Conservation (phyloP, 2,329 filamentous ascomycete species). For the Arthrobotrys sphaeroides region DNA sequence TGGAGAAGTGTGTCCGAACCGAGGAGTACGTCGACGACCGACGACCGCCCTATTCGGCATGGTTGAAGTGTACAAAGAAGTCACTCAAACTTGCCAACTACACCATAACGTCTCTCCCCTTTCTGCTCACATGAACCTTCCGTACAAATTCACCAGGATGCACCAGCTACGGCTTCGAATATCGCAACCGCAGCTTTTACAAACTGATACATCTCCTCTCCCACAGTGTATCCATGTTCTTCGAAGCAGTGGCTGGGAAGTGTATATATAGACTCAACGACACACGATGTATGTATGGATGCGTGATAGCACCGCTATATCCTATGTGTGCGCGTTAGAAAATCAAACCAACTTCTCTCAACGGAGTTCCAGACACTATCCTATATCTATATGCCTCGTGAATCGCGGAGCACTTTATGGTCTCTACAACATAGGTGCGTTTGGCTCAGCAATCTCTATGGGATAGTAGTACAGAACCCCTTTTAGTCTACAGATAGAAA, state of each 20-base stretch:
- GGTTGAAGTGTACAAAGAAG: neutral
- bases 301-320: no score
- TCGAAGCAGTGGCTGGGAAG: neutral
- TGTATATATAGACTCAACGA: conserved; percentile 2
- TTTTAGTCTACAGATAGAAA: conserved; percentile 1
- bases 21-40: neutral
- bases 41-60: conserved; percentile 13
- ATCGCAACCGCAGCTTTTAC: neutral
- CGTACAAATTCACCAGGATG: neutral
- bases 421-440: neutral
- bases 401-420: neutral
- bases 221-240: neutral
- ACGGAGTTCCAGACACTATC: no score
- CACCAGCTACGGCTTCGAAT: neutral
- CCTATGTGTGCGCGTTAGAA: no score
- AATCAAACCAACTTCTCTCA: no score
- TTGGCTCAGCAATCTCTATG: neutral
- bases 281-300: neutral
- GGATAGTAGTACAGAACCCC: neutral
- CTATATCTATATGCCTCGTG: no score
- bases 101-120: neutral
- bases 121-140: neutral
- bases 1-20: conserved; percentile 47
- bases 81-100: neutral
- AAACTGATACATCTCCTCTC: neutral